phyloP scores from a whole-genome alignment of 2,329 filamentous ascomycete species.

The Magnaporthales sp. region DNA sequence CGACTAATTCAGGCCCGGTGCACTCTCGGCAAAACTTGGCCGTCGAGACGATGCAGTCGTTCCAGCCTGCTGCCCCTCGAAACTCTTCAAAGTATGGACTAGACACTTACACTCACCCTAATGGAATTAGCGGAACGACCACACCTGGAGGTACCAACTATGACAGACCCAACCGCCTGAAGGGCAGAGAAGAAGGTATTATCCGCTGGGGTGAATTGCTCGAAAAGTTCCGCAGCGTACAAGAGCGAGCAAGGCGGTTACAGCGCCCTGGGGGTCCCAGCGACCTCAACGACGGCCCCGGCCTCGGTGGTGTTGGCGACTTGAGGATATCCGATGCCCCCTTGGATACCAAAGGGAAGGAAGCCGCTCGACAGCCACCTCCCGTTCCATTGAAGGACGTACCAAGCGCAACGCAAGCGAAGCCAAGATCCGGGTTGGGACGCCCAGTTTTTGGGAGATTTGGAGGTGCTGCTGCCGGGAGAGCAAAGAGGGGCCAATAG shows the following conservation, averaged over 20 bases:
- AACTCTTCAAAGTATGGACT: constrained; percentile 8
- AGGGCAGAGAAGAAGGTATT: constrained; percentile 67
- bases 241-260: constrained; percentile 71
- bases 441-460: constrained; percentile 58
- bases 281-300: constrained; percentile 38
- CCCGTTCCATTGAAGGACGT: constrained; percentile 42
- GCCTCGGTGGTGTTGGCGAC: constrained; percentile 16
- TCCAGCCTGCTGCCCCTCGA: constrained; percentile 10
- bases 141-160: constrained; percentile 45
- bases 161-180: constrained; percentile 71
- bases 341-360: constrained; percentile 29
- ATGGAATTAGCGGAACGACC: constrained; percentile 31
- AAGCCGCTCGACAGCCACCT: constrained; percentile 25
- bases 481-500: constrained; percentile 42
- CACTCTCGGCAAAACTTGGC: constrained; percentile 23
- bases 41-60: constrained; percentile 21
- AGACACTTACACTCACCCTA: constrained; percentile 22
- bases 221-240: constrained; percentile 87
- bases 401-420: constrained; percentile 37
- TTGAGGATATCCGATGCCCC: constrained; percentile 31
- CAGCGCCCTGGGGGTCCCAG: constrained; percentile 50
- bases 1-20: background rate
- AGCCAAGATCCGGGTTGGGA: constrained; percentile 54
- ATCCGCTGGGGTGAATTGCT: constrained; percentile 90
- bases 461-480: constrained; percentile 61